Base-by-base conservation (phyloP, 2,329 filamentous ascomycete genomes). In the Apiospora pterosperma region DNA sequence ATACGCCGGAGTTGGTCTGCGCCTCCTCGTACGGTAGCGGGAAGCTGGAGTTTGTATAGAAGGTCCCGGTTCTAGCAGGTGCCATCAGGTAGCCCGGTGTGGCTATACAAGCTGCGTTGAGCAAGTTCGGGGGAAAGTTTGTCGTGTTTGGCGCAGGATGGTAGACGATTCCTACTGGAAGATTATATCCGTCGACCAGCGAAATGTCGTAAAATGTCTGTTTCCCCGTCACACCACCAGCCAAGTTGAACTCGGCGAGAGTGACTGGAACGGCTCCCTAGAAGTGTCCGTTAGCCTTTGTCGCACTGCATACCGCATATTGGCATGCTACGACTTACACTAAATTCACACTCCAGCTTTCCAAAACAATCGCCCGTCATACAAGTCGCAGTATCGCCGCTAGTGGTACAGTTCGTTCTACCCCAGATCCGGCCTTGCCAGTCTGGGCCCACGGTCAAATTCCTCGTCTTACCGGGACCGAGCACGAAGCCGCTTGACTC, bases 361-460 rank as follows among this genome's bases (percentile, higher is more conserved):
- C 89, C 88, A 65, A 88, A 87, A 75, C 92, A 96, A 76, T 96
- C 92, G 8, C 92, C 92, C 2, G 92, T 93, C 61, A 81, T 76
- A 76, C 92, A 96, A 25, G 90, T 88, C 62, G 83, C 87, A 1
- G 89, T 90, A 59, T 88, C 84, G 19, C 81, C 81, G 69, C 89
- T 87, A 75, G 93, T 92, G 42, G 86, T 91, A 78, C 92, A 96
- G 74, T 96, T 96, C 21, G 92, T 95, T 63, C 92, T 84, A 14
- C 89, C 92, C 92, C 92, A 96, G 34, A 96, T 82, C 63, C 92
- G 86, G 11, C 92, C 92, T 74, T 92, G 89, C 92, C 92, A 96
- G 69, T 92, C 87, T 61, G 85, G 80, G 12, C 88, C 86, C 28
- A 96, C 91, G 62, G 83, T 87, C 66, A 93, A 79, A 48, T 84